Conservation (phyloP, 768 basidiomycete species). For the Rhizopogon salebrosus region DNA sequence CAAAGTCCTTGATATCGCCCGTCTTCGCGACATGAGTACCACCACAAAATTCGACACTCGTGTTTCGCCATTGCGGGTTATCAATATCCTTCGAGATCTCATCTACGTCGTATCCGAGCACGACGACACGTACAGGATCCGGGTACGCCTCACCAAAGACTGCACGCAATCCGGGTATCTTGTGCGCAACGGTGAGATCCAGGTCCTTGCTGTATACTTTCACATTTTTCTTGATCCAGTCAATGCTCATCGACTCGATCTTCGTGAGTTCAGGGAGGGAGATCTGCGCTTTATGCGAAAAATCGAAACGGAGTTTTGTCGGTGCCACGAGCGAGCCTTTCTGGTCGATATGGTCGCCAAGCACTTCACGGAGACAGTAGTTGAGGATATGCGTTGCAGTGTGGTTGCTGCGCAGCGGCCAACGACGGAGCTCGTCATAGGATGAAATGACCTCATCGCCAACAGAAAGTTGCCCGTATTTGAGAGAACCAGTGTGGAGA, state of each 20-base stretch:
- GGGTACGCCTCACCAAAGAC: slow-evolving; percentile 99
- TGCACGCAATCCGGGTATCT: slow-evolving; percentile 90
- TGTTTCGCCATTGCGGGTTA: slow-evolving; percentile 86
- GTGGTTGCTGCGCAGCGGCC: slow-evolving; percentile 96
- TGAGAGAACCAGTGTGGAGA: slow-evolving; percentile 84
- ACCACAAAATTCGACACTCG: slow-evolving; percentile 97
- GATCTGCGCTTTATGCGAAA: slow-evolving; percentile 92
- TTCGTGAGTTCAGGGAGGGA: slow-evolving; percentile 67
- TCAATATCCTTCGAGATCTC: slow-evolving; percentile 82
- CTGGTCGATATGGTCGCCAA: slow-evolving; percentile 97
- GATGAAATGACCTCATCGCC: slow-evolving; percentile 82
- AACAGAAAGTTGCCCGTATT: slow-evolving; percentile 78
- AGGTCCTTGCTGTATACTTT: slow-evolving; percentile 87
- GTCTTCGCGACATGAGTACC: slow-evolving; percentile 99
- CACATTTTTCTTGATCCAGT: slow-evolving; percentile 90
- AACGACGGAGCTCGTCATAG: slow-evolving; percentile 94
- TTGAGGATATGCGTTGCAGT: slow-evolving; percentile 99
- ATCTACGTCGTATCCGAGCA: slow-evolving; percentile 82
- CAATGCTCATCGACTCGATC: slow-evolving; percentile 79
- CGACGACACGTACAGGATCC: slow-evolving; percentile 93
- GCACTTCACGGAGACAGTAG: slow-evolving; percentile 83
- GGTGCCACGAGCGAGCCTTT: slow-evolving; percentile 97
- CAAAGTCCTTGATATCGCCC: slow-evolving; percentile 94
- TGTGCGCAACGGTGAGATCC: slow-evolving; percentile 66
- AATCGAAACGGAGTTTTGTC: slow-evolving; percentile 94